A percentile compares a stretch with the other conserved stretches of the same genome.
phyloP scores from a whole-genome alignment of 768 basidiomycete species.

The Pulveroboletus sp. region DNA sequence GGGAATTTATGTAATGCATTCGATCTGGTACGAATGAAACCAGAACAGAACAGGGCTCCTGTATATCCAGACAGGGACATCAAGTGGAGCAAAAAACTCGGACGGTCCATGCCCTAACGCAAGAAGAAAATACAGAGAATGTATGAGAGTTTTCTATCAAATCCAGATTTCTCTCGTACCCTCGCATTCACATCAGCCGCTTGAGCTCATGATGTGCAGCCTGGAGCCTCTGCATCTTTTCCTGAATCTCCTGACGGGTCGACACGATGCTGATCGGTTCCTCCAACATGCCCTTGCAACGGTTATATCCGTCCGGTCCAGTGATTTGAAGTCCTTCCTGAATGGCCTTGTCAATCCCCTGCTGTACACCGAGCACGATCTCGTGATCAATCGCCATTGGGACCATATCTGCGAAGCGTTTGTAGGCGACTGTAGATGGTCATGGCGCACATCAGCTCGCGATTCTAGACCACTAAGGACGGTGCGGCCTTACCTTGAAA shows the following conservation, averaged over 20 bases:
- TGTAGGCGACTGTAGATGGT: conserved; percentile 40
- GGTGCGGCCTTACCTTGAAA: conserved; percentile 64
- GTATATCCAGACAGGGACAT: too few species aligned
- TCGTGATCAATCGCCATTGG: conserved; percentile 41
- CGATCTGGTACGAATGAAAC: too few species aligned
- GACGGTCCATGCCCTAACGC: too few species aligned
- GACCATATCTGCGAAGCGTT: conserved; percentile 42
- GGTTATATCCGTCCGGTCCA: conserved; percentile 40
- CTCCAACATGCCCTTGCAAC: conserved; percentile 49
- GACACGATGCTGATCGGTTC: conserved; percentile 45
- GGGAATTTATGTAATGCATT: too few species aligned
- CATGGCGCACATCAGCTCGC: not conserved
- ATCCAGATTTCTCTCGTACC: too few species aligned
- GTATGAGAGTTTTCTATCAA: too few species aligned
- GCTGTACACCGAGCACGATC: conserved; percentile 43
- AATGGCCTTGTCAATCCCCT: conserved; percentile 43
- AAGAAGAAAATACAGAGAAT: too few species aligned
- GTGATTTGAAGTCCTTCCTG: conserved; percentile 50
- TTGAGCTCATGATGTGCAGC: conserved; percentile 41
- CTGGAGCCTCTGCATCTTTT: conserved; percentile 48
- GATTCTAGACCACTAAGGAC: not conserved
- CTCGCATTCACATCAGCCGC: conserved; percentile 11
- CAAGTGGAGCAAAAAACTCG: too few species aligned
- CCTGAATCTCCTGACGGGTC: conserved; percentile 44
- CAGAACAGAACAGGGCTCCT: too few species aligned